These are phyloP conservation scores for Pythium graminicola DNA, from an alignment of 352 stramenopile species.

Conservation along the genomic window DNA sequence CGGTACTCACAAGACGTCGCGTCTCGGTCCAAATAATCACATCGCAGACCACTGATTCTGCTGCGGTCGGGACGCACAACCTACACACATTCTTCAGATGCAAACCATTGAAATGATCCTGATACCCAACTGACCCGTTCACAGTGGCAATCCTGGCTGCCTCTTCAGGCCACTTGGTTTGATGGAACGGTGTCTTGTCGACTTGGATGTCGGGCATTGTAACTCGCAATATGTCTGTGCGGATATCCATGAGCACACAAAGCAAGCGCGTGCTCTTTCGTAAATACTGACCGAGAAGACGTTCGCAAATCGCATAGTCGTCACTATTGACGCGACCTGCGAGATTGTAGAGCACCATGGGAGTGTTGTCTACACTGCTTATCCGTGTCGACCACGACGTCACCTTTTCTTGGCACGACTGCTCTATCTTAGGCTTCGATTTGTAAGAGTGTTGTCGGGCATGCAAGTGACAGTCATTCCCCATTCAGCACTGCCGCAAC, in stretches of 20 bases:
- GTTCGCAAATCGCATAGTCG: constrained; percentile 69
- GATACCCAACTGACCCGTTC: constrained; percentile 35
- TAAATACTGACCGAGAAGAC: constrained; percentile 50
- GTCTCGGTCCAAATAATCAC: constrained; percentile 67
- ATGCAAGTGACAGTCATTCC: constrained; percentile 33
- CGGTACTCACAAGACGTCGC: constrained; percentile 45
- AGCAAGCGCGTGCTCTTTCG: no score
- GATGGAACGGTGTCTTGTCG: constrained; percentile 41
- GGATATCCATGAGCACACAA: not conserved
- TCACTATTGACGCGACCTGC: constrained; percentile 59
- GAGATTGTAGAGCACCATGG: constrained; percentile 57
- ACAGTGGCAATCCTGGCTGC: constrained; percentile 37
- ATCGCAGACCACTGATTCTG: constrained; percentile 47
- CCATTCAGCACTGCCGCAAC: constrained; percentile 43
- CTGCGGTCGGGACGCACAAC: constrained; percentile 34
- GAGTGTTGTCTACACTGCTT: not conserved
- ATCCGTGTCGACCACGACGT: no score
- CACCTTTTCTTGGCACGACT: no score
- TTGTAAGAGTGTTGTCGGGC: no score
- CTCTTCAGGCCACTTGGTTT: constrained; percentile 39
- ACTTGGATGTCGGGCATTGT: constrained; percentile 49
- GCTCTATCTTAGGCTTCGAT: not conserved
- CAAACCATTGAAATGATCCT: not conserved
- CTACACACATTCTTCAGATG: constrained; percentile 4
- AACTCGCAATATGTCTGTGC: constrained; percentile 45